Percentiles rank a stretch among this genome's conserved stretches.
Evolutionary conservation across 1,139 yeast species (phyloP).

Genomic region (Debaryomyces udenii): DNA sequence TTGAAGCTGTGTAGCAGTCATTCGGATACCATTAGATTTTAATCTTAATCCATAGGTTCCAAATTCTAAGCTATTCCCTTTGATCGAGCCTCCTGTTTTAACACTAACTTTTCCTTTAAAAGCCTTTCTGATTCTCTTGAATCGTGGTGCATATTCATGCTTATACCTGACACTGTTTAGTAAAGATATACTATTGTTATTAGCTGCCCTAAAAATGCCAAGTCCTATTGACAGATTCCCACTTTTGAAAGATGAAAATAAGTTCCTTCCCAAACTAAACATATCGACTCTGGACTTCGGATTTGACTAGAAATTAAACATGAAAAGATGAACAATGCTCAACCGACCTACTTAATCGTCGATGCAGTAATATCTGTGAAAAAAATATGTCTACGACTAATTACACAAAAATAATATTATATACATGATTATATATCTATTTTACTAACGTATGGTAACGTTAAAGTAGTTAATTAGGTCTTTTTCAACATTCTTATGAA

Average conservation of each 20-base stretch:
- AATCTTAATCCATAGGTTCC: conserved; percentile 89
- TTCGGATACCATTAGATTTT: conserved; percentile 80
- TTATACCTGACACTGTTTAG: conserved; percentile 48
- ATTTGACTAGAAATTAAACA: background rate
- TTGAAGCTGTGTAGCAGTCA: conserved; percentile 86
- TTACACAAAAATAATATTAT: conserved; percentile 10
- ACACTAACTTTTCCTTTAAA: conserved; percentile 95
- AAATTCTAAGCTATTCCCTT: conserved; percentile 79
- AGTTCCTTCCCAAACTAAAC: conserved; percentile 14
- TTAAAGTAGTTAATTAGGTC: conserved; percentile 54
- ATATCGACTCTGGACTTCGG: conserved; percentile 1
- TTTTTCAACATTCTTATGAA: conserved; percentile 65
- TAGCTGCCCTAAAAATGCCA: conserved; percentile 4
- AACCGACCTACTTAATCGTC: too few relatives aligned
- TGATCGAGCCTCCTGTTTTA: conserved; percentile 90
- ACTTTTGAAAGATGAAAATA: conserved; percentile 7
- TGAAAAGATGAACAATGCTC: background rate
- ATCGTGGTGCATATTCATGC: conserved; percentile 89
- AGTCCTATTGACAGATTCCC: conserved; percentile 2
- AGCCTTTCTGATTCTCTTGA: conserved; percentile 71
- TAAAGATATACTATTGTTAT: background rate
- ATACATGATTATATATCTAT: conserved; percentile 4
- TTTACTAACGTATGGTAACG: conserved; percentile 60
- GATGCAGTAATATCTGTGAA: too few relatives aligned
- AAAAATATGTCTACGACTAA: background rate